A percentile compares a stretch with the other conserved stretches of the same genome.
These are phyloP conservation scores for Agrocybe pediades DNA, from an alignment of 768 basidiomycete species.

Conservation along the genomic window DNA sequence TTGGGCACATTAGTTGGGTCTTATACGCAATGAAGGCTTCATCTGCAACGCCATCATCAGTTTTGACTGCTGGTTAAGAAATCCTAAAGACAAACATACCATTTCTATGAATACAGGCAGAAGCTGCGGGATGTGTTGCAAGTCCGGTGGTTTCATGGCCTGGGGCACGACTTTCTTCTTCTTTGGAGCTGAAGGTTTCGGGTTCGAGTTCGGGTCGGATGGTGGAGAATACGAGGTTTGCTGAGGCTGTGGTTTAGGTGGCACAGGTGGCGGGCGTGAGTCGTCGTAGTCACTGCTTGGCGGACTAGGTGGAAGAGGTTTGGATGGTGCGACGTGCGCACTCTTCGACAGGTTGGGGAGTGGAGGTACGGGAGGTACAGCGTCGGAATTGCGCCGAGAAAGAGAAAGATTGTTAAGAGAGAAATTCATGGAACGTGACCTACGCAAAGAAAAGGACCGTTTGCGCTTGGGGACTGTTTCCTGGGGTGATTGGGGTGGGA, in stretches of 20 bases:
- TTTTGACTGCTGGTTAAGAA: not conserved
- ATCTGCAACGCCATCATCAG: conserved; percentile 31
- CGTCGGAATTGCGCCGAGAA: conserved; percentile 30
- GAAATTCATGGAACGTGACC: conserved; percentile 46
- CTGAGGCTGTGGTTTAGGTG: conserved; percentile 8
- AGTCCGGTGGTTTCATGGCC: conserved; percentile 69
- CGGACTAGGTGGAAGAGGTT: conserved; percentile 42
- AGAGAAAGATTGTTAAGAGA: conserved; percentile 22
- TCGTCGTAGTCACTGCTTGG: conserved; percentile 8
- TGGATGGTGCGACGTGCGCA: conserved; percentile 32
- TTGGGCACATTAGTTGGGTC: conserved; percentile 10
- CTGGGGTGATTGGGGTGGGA: conserved; percentile 5
- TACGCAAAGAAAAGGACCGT: conserved; percentile 48
- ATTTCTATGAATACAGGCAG: conserved; percentile 92
- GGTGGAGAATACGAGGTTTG: not conserved
- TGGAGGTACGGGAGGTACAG: conserved; percentile 45
- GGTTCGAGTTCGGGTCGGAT: not conserved
- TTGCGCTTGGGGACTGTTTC: conserved; percentile 23
- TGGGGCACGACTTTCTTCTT: conserved; percentile 46
- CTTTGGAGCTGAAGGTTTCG: conserved; percentile 1
- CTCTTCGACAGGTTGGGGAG: conserved; percentile 34
- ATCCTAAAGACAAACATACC: conserved; percentile 48
- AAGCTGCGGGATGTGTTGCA: conserved; percentile 76
- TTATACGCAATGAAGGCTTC: conserved; percentile 40
- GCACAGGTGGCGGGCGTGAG: conserved; percentile 14